Evolutionary conservation across 2,329 filamentous ascomycete species (phyloP).

Genomic region (Macrophomina pseudophaseolina): DNA sequence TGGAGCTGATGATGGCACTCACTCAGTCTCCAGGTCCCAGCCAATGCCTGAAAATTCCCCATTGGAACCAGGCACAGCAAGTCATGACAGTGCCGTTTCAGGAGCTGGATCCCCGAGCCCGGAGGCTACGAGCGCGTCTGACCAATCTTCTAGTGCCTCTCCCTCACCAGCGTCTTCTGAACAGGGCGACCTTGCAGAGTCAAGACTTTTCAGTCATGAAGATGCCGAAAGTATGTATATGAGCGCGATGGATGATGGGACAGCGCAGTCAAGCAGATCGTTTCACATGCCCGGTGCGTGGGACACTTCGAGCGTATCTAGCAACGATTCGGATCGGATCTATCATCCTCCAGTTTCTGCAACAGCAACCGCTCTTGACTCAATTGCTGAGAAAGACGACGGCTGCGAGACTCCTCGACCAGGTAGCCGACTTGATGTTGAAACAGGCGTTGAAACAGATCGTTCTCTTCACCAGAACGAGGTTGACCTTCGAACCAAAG

Average conservation of each 20-base stretch:
- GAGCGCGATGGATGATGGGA: slow-evolving; percentile 63
- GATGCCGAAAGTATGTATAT: slow-evolving; percentile 88
- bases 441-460: background rate
- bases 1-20: background rate
- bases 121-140: background rate
- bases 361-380: slow-evolving; percentile 28
- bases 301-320: slow-evolving; percentile 39
- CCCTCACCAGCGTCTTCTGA: slow-evolving; percentile 21
- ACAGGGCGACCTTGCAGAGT: slow-evolving; percentile 48
- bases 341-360: background rate
- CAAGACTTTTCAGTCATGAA: slow-evolving; percentile 76
- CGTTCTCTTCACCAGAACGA: background rate
- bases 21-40: slow-evolving; percentile 4
- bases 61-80: background rate
- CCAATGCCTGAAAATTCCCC: background rate
- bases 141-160: slow-evolving; percentile 18
- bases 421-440: slow-evolving; percentile 37
- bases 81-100: background rate
- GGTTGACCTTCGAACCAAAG: background rate
- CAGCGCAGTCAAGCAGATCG: slow-evolving; percentile 31
- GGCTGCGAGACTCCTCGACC: slow-evolving; percentile 48
- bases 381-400: slow-evolving; percentile 39
- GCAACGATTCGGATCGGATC: slow-evolving; percentile 28
- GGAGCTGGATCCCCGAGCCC: background rate
- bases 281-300: slow-evolving; percentile 50